A percentile compares a stretch with the other conserved stretches of the same genome.
These are phyloP conservation scores for Ceratopteris richardii DNA, from an alignment of 75 land plant genomes.

Conservation along the genomic window DNA sequence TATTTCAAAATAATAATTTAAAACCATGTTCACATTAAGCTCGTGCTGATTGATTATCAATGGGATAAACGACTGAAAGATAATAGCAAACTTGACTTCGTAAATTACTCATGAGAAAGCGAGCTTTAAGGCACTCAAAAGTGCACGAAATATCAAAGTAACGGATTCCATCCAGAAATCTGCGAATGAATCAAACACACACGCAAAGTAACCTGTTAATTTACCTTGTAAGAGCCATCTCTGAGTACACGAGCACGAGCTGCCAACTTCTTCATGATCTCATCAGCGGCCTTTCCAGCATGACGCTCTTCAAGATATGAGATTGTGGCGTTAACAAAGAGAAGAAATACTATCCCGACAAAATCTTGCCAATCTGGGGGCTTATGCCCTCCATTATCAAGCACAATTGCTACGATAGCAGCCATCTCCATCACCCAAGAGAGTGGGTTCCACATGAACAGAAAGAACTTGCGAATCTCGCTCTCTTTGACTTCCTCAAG, in stretches of 20 bases:
- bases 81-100: no score
- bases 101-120: no score
- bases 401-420: conserved; percentile 18
- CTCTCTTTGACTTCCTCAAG: conserved; percentile 30
- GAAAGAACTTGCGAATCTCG: conserved; percentile 16
- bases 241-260: conserved; percentile 24
- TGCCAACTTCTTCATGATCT: conserved; percentile 27
- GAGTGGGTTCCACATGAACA: conserved; percentile 26
- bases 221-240: conserved; percentile 12
- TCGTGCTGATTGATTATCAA: no score
- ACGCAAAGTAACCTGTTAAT: no score
- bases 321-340: conserved; percentile 26
- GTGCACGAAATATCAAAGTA: no score
- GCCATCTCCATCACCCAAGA: conserved; percentile 34
- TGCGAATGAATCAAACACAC: no score
- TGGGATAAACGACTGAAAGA: no score
- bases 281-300: conserved; percentile 34
- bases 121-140: no score
- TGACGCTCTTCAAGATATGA: conserved; percentile 31
- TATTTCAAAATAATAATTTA: no score
- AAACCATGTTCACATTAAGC: no score
- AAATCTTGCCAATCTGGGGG: conserved; percentile 40
- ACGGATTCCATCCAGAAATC: no score
- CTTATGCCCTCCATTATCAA: conserved; percentile 15
- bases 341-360: conserved; percentile 22